These are phyloP conservation scores for Teunomyces barrocoloradensis DNA, from an alignment of 805 yeast species.

Conservation along the genomic window DNA sequence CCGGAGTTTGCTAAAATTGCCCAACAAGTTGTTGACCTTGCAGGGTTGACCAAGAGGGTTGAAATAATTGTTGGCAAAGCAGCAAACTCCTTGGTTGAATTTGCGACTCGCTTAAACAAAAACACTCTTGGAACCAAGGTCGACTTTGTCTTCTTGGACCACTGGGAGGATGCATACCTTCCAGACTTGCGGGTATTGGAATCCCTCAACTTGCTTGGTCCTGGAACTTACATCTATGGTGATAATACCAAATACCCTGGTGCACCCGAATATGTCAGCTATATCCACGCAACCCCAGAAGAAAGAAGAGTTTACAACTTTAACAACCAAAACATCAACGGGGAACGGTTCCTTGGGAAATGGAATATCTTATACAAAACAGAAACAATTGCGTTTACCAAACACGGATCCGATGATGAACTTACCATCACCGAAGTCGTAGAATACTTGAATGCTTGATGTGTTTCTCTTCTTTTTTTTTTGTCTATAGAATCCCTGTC, in stretches of 20 bases:
- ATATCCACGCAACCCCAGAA: constrained; percentile 37
- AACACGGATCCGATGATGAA: constrained; percentile 19
- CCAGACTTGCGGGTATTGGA: constrained; percentile 44
- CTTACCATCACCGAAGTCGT: constrained; percentile 23
- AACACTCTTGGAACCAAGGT: constrained; percentile 16
- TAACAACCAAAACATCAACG: constrained; percentile 22
- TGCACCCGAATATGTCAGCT: constrained; percentile 37
- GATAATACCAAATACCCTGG: constrained; percentile 38
- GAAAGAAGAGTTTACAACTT: constrained; percentile 31
- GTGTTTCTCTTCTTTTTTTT: background rate
- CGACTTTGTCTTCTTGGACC: constrained; percentile 43
- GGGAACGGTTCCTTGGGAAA: constrained; percentile 29
- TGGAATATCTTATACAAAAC: constrained; percentile 44
- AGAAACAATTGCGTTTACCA: constrained; percentile 14
- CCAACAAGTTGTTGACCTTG: constrained; percentile 25
- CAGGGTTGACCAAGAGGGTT: constrained; percentile 30
- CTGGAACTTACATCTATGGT: constrained; percentile 39
- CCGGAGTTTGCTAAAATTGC: constrained; percentile 31
- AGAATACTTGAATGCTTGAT: constrained; percentile 26
- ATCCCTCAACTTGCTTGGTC: constrained; percentile 34
- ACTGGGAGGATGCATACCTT: constrained; percentile 34
- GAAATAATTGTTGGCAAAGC: constrained; percentile 35
- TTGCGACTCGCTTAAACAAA: constrained; percentile 16
- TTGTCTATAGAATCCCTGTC: no score
- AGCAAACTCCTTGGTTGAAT: constrained; percentile 22